phyloP scores from a whole-genome alignment of 2,329 filamentous ascomycete genomes.

The Sporothrix brunneoviolacea region DNA sequence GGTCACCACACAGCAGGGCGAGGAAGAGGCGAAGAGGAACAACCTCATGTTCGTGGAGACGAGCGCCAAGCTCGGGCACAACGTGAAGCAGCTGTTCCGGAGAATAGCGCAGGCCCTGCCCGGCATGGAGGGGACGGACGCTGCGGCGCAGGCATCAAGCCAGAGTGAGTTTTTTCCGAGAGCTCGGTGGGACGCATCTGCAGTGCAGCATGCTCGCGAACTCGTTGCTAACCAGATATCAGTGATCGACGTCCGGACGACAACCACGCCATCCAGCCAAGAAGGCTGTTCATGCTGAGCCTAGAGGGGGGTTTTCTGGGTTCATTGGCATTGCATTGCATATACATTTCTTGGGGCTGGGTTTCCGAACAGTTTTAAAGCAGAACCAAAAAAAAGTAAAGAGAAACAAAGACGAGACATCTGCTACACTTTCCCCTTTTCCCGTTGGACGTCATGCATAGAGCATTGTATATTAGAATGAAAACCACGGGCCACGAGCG shows the following conservation, averaged over 20 bases:
- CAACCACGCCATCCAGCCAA: constrained; percentile 60
- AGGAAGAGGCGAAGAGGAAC: constrained; percentile 97
- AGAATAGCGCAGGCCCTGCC: constrained; percentile 96
- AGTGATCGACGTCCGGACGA: constrained; percentile 95
- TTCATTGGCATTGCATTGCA: neutral
- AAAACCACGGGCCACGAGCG: neutral
- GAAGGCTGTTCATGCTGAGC: constrained; percentile 64
- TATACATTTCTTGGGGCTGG: neutral
- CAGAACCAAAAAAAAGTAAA: too few relatives aligned
- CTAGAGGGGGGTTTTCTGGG: too few relatives aligned
- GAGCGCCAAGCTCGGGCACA: constrained; percentile 94
- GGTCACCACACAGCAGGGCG: constrained; percentile 91
- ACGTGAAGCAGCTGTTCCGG: constrained; percentile 95
- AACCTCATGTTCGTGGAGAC: constrained; percentile 99
- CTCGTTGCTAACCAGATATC: too few relatives aligned
- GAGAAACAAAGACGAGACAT: too few relatives aligned
- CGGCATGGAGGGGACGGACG: constrained; percentile 90
- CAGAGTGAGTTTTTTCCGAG: constrained; percentile 61
- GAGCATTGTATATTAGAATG: constrained; percentile 15
- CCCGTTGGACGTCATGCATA: constrained; percentile 7
- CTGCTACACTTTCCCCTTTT: neutral
- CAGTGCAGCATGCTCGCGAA: too few relatives aligned
- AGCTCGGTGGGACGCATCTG: too few relatives aligned
- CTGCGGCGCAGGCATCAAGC: constrained; percentile 61
- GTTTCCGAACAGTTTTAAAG: too few relatives aligned